phyloP scores from a whole-genome alignment of 2,329 filamentous ascomycete species.

The Ambrosiella xylebori region DNA sequence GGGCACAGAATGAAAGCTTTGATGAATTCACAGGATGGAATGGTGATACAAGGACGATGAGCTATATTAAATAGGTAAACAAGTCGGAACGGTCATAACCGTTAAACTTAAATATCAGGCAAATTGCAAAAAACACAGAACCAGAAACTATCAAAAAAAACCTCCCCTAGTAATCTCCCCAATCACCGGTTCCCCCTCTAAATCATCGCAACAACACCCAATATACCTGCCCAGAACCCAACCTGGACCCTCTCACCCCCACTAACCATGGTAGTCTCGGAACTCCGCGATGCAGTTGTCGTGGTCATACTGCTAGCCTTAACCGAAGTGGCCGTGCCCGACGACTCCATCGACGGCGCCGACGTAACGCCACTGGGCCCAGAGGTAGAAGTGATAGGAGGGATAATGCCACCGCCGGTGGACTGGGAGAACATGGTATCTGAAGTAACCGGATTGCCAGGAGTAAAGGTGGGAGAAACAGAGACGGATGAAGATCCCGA shows the following conservation, averaged over 20 bases:
- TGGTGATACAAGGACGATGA: no score
- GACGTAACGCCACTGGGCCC: no score
- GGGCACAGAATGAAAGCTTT: no score
- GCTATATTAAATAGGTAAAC: no score
- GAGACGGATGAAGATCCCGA: constrained; percentile 13
- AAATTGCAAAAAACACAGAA: not conserved
- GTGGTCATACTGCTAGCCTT: no score
- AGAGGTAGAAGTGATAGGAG: not conserved
- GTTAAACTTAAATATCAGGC: no score
- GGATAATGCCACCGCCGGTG: not conserved
- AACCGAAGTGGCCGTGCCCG: no score
- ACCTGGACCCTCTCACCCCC: not conserved
- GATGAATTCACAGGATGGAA: no score
- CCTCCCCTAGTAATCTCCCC: not conserved
- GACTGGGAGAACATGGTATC: not conserved
- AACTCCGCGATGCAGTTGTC: no score
- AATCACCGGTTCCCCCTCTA: not conserved
- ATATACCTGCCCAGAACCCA: not conserved
- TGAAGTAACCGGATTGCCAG: not conserved
- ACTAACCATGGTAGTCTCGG: not conserved
- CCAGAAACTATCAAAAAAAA: not conserved
- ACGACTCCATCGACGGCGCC: not conserved
- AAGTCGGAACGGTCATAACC: no score
- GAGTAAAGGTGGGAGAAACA: constrained; percentile 13
- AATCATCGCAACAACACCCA: constrained; percentile 1